Percentiles rank a stretch among this genome's conserved stretches.
Evolutionary conservation across 179 eudicot species (phyloP).

Genomic region (Beta corolliflora): DNA sequence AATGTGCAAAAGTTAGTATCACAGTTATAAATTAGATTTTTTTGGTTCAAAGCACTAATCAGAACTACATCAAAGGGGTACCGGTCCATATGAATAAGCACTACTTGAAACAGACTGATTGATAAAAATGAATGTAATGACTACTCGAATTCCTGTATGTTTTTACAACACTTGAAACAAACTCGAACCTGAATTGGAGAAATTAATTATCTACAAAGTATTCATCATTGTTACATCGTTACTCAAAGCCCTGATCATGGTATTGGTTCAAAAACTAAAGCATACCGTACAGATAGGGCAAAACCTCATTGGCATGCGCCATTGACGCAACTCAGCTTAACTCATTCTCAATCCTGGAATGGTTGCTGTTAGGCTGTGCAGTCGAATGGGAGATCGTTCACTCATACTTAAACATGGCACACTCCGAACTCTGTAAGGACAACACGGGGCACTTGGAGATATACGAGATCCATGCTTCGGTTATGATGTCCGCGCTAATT

Average conservation of each 20-base stretch:
- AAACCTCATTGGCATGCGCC: not conserved
- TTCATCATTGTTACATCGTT: constrained; percentile 11
- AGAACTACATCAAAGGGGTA: no score
- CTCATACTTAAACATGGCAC: not conserved
- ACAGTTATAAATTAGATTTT: not conserved
- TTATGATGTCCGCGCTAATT: constrained; percentile 33
- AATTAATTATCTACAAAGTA: constrained; percentile 22
- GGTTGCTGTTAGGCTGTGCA: constrained; percentile 10
- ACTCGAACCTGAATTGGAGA: not conserved
- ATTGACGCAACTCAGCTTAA: constrained; percentile 9
- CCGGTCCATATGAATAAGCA: not conserved
- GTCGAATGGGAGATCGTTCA: not conserved
- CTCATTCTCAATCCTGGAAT: not conserved
- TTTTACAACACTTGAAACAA: constrained; percentile 10
- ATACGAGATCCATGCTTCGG: not conserved
- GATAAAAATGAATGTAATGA: constrained; percentile 14
- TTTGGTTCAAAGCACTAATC: not conserved
- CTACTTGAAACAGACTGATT: not conserved
- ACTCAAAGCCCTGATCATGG: constrained; percentile 15
- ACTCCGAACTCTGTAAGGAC: constrained; percentile 3
- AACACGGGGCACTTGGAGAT: not conserved
- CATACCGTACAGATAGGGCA: constrained; percentile 17
- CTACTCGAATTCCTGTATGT: constrained; percentile 1
- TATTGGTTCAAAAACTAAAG: not conserved
- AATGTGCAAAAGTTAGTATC: not conserved